Evolutionary conservation across 2,329 filamentous ascomycete genomes (phyloP), one percentile per base, ranked within the genome.

Genomic region (Nemania sp.): DNA sequence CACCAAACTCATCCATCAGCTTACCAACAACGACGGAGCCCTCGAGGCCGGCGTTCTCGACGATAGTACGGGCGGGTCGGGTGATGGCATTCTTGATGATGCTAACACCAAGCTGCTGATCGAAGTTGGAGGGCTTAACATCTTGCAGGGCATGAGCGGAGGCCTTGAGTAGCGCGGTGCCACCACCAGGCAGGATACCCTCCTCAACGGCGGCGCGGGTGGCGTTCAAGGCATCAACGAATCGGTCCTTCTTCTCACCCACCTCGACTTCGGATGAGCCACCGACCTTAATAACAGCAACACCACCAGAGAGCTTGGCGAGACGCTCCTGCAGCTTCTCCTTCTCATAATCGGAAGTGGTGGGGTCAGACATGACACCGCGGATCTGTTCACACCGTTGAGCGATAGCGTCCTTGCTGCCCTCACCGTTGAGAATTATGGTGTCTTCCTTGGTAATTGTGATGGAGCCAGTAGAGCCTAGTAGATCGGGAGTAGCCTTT

Each of bases 391-490:
- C 95, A 81, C 95, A 98, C 77, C 95, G 91, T 85, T 97, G 92
- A 67, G 90, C 81, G 73, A 99, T 96, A 68, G 85, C 78, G 75
- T 99, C 95, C 86, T 98, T 97, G 88, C 83, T 90, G 67, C 95
- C 95, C 74, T 97, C 92, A 59, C 95, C 95, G 79, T 99, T 99
- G 65, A 99, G 87, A 75, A 99, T 88, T 78, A 99, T 97, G 72
- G 95, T 99, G 80, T 99, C 95, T 83, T 99, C 95, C 87, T 99
- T 99, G 78, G 95, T 99, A 81, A 99, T 98, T 78, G 95, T 98
- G 83, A 99, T 97, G 73, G 93, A 95, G 67, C 95, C 95, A 69
- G 95, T 98, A 62, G 92, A 95, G 70, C 95, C 95, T 75, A 99
- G 91, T 89, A 97, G 91, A 71, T 98, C 95, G 64, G 90, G 84